A percentile compares a stretch with the other conserved stretches of the same genome.
Evolutionary conservation across 306 rosid genomes (phyloP).

Genomic region (Prunus davidiana): DNA sequence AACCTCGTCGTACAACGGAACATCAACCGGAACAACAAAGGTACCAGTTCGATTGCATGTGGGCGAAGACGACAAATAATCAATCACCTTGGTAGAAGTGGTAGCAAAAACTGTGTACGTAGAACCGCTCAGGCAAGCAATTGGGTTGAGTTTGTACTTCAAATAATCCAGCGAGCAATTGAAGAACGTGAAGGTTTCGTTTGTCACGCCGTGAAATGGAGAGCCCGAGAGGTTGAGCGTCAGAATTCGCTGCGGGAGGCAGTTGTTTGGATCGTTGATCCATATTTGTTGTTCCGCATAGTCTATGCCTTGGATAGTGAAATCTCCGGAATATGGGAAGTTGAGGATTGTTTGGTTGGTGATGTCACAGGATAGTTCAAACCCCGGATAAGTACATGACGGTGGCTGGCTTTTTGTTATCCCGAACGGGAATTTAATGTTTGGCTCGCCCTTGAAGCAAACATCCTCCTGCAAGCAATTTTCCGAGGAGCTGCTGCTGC

Average conservation of each 20-base stretch:
- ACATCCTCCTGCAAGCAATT: slow-evolving; percentile 31
- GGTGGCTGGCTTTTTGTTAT: slow-evolving; percentile 23
- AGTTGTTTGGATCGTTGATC: slow-evolving; percentile 63
- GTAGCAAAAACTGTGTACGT: slow-evolving; percentile 52
- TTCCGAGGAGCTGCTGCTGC: slow-evolving; percentile 21
- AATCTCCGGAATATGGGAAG: slow-evolving; percentile 42
- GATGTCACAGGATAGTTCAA: slow-evolving; percentile 38
- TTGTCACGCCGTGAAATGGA: slow-evolving; percentile 40
- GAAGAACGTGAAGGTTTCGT: slow-evolving; percentile 49
- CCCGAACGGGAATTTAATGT: slow-evolving; percentile 62
- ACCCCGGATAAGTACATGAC: slow-evolving; percentile 62
- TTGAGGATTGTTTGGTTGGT: slow-evolving; percentile 42
- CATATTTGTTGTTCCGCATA: slow-evolving; percentile 54
- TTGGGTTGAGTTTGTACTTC: slow-evolving; percentile 35
- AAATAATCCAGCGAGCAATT: slow-evolving; percentile 56
- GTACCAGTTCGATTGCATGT: slow-evolving; percentile 29
- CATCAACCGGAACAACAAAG: slow-evolving; percentile 47
- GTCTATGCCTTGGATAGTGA: slow-evolving; percentile 50
- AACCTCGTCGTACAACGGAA: slow-evolving; percentile 21
- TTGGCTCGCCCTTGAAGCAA: slow-evolving; percentile 29
- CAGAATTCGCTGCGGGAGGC: slow-evolving; percentile 59
- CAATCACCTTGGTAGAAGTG: slow-evolving; percentile 15
- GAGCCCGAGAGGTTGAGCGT: slow-evolving; percentile 48
- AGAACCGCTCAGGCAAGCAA: slow-evolving; percentile 47
- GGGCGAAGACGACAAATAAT: slow-evolving; percentile 25